These are phyloP conservation scores for Vishniacozyma victoriae DNA, from an alignment of 768 basidiomycete genomes.

Conservation along the genomic window DNA sequence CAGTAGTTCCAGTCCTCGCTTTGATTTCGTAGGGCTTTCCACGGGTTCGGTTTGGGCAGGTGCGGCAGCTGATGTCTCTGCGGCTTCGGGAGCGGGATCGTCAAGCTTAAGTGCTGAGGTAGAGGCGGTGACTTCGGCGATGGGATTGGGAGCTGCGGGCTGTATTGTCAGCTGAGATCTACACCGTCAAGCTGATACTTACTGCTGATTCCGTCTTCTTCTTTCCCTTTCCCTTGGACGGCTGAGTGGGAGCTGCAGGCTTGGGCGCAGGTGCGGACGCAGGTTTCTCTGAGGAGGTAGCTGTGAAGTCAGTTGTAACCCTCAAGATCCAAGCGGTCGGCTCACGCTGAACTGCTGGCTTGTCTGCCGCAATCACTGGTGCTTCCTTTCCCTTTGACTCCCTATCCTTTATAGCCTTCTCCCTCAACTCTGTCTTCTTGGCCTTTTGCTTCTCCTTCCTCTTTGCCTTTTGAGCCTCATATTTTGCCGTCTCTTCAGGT, in stretches of 20 bases:
- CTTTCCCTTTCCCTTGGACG: conserved; percentile 1
- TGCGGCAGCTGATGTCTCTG: background rate
- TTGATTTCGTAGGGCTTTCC: background rate
- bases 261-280: background rate
- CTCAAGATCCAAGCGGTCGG: conserved; percentile 1
- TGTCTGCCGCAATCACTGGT: background rate
- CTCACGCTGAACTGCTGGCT: conserved; percentile 1
- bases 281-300: conserved; percentile 4
- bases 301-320: too few species aligned
- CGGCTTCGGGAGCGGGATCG: background rate
- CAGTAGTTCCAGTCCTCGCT: background rate
- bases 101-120: conserved; percentile 12
- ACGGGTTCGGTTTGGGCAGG: background rate
- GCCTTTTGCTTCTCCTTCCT: conserved; percentile 26
- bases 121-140: conserved; percentile 10
- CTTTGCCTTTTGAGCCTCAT: conserved; percentile 19
- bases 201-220: background rate
- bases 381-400: background rate
- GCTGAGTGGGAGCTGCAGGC: background rate
- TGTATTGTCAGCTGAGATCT: background rate
- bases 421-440: conserved; percentile 8
- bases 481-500: conserved; percentile 19
- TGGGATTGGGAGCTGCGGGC: background rate
- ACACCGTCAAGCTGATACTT: background rate
- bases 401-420: conserved; percentile 9